phyloP scores from a whole-genome alignment of 1,139 yeast species.

The Scheffersomyces insectosa region DNA sequence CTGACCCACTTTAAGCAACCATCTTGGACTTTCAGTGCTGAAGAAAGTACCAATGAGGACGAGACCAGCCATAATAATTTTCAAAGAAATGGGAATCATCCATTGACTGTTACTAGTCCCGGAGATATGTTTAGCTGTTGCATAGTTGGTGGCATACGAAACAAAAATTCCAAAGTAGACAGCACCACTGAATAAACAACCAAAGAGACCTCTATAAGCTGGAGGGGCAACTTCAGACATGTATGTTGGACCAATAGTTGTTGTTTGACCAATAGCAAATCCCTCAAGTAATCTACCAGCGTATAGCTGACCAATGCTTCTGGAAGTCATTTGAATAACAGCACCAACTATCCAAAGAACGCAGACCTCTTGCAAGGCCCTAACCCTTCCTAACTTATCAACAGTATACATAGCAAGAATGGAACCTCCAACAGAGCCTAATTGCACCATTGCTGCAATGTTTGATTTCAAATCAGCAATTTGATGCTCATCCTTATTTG shows the following conservation, averaged over 20 bases:
- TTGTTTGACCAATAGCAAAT: conserved; percentile 56
- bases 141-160: conserved; percentile 52
- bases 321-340: conserved; percentile 49
- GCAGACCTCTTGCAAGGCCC: conserved; percentile 50
- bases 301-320: conserved; percentile 48
- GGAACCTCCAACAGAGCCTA: conserved; percentile 63
- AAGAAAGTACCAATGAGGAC: conserved; percentile 38
- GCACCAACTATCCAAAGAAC: conserved; percentile 49
- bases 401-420: conserved; percentile 50
- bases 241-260: conserved; percentile 58
- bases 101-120: conserved; percentile 33
- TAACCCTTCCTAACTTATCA: conserved; percentile 56
- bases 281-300: conserved; percentile 59
- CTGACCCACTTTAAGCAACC: conserved; percentile 41
- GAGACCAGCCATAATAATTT: conserved; percentile 43
- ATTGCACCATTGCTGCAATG: conserved; percentile 62
- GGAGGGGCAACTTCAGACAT: conserved; percentile 56
- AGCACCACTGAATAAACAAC: conserved; percentile 54
- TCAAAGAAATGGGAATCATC: conserved; percentile 39
- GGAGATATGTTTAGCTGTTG: conserved; percentile 35
- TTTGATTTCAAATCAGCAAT: conserved; percentile 53
- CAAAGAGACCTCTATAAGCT: conserved; percentile 52
- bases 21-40: conserved; percentile 48
- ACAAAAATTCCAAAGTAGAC: conserved; percentile 56
- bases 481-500: conserved; percentile 29